These are phyloP conservation scores for Cyberlindnera xishuangbannaensis DNA, from an alignment of 805 yeast genomes.

Conservation along the genomic window DNA sequence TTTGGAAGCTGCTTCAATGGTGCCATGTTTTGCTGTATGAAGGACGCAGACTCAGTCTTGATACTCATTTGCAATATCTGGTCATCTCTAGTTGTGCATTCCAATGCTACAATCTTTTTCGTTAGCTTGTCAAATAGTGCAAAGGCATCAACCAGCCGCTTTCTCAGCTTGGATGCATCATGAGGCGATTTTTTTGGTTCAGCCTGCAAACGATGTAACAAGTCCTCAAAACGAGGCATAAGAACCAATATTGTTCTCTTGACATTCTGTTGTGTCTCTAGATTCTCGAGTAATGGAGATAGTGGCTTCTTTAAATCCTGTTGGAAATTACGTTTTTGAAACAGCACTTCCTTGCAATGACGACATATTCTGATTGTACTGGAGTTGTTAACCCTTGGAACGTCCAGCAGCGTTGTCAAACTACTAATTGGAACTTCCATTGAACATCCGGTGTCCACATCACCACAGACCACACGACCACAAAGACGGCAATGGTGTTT, in stretches of 20 bases:
- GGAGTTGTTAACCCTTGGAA: conserved; percentile 19
- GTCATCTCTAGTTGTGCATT: conserved; percentile 37
- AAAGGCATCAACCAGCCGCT: conserved; percentile 43
- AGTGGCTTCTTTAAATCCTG: conserved; percentile 33
- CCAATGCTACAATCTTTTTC: conserved; percentile 34
- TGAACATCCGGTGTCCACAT: conserved; percentile 58
- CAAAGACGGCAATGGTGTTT: conserved; percentile 92
- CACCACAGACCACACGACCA: conserved; percentile 78
- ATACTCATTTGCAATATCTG: conserved; percentile 46
- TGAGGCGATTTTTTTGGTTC: conserved; percentile 27
- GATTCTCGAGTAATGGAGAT: conserved; percentile 34
- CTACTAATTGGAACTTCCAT: conserved; percentile 52
- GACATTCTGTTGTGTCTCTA: conserved; percentile 35
- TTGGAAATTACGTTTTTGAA: conserved; percentile 46
- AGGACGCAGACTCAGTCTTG: conserved; percentile 48
- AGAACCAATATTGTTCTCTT: conserved; percentile 32
- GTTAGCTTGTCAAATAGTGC: conserved; percentile 45
- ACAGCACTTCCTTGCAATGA: conserved; percentile 58
- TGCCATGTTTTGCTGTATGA: conserved; percentile 62
- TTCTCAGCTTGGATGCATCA: conserved; percentile 37
- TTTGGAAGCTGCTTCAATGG: conserved; percentile 57
- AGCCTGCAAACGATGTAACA: conserved; percentile 30
- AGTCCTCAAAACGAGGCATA: conserved; percentile 39
- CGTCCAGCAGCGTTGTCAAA: conserved; percentile 17
- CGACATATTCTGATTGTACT: conserved; percentile 56